phyloP scores from a whole-genome alignment of 1,139 yeast species.

The Kurtzmaniella quercitrusa region DNA sequence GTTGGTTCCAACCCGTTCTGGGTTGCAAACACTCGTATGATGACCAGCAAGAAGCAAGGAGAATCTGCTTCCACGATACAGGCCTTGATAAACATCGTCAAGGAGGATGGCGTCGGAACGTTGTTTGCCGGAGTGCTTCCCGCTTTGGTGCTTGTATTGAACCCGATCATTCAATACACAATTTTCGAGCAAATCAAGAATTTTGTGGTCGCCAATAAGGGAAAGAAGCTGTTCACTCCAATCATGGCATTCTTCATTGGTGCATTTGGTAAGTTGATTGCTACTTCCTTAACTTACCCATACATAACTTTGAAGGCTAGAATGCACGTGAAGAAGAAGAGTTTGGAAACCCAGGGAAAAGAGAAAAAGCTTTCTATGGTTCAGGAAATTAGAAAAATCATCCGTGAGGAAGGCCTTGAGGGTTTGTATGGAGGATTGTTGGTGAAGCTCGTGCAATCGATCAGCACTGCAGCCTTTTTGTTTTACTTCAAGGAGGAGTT shows the following conservation, averaged over 20 bases:
- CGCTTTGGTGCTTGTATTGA: constrained; percentile 77
- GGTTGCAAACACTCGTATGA: constrained; percentile 85
- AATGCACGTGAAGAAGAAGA: constrained; percentile 63
- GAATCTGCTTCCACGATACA: constrained; percentile 41
- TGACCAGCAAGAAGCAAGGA: constrained; percentile 52
- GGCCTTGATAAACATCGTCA: constrained; percentile 57
- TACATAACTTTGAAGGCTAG: constrained; percentile 86
- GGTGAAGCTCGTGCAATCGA: constrained; percentile 78
- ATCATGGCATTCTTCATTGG: constrained; percentile 81
- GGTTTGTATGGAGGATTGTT: constrained; percentile 81
- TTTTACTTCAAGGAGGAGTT: constrained; percentile 90
- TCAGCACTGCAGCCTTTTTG: constrained; percentile 83
- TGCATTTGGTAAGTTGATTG: constrained; percentile 82
- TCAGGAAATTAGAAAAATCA: constrained; percentile 46
- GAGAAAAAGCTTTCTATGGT: constrained; percentile 36
- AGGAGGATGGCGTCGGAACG: constrained; percentile 66
- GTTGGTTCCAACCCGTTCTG: constrained; percentile 89
- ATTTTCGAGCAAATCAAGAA: constrained; percentile 84
- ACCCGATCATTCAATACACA: constrained; percentile 91
- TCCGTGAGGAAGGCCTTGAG: constrained; percentile 63
- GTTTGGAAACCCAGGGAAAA: constrained; percentile 12
- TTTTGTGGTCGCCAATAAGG: constrained; percentile 51
- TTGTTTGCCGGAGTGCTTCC: constrained; percentile 85
- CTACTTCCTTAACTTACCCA: constrained; percentile 86
- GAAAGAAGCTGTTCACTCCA: constrained; percentile 45